A percentile compares a stretch with the other conserved stretches of the same genome.
Conservation (phyloP, 345 rosid genomes). For the Anastatica hierochuntica region DNA sequence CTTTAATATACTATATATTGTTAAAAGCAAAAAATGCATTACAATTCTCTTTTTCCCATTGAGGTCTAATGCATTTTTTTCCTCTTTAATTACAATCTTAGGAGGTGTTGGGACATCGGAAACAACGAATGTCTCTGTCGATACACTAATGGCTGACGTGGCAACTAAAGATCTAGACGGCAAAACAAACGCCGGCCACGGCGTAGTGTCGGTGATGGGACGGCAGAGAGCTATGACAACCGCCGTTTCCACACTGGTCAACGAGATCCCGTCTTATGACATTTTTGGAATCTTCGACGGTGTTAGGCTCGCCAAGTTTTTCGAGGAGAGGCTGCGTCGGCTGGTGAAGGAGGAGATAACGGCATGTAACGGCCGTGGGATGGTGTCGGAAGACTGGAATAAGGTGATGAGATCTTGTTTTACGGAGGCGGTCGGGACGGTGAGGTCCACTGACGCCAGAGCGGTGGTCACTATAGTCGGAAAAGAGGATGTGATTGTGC, state of each 20-base stretch:
- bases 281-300: slow-evolving; percentile 23
- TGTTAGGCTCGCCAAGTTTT: slow-evolving; percentile 15
- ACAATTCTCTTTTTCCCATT: no score
- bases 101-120: slow-evolving; percentile 16
- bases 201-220: slow-evolving; percentile 28
- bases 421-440: neutral
- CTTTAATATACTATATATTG: no score
- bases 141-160: slow-evolving; percentile 16
- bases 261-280: slow-evolving; percentile 20
- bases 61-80: no score
- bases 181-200: slow-evolving; percentile 12
- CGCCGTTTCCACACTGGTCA: slow-evolving; percentile 20
- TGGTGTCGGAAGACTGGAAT: slow-evolving; percentile 9
- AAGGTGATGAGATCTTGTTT: slow-evolving; percentile 21
- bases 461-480: slow-evolving; percentile 20
- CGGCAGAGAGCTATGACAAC: slow-evolving; percentile 27
- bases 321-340: slow-evolving; percentile 12
- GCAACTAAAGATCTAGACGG: neutral
- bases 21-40: no score
- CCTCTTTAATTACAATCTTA: neutral
- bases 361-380: neutral
- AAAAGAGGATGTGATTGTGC: slow-evolving; percentile 7
- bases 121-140: neutral
- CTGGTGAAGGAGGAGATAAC: slow-evolving; percentile 20
- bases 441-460: neutral